A percentile compares a stretch with the other conserved stretches of the same genome.
These are phyloP conservation scores for Penicillium roqueforti DNA, from an alignment of 495 filamentous ascomycete species.

Conservation along the genomic window DNA sequence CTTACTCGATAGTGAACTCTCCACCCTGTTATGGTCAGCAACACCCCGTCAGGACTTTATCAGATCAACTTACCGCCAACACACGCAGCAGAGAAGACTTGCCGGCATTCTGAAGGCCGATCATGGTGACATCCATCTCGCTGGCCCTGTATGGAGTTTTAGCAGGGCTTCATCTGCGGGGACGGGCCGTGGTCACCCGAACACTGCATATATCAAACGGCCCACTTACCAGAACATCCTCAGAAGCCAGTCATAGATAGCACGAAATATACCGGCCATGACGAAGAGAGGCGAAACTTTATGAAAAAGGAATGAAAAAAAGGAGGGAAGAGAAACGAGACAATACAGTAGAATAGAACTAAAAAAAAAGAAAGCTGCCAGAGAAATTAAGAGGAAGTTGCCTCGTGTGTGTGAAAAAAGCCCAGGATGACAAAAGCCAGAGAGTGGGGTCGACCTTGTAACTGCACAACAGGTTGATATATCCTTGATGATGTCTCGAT, in stretches of 20 bases:
- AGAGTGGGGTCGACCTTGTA: slow-evolving; percentile 3
- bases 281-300: slow-evolving; percentile 15
- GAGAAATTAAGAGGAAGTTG: slow-evolving; percentile 5
- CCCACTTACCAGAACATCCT: slow-evolving; percentile 93
- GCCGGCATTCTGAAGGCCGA: slow-evolving; percentile 96
- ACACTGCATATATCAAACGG: slow-evolving; percentile 20
- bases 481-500: not conserved
- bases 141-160: slow-evolving; percentile 65
- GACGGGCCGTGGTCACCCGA: slow-evolving; percentile 33
- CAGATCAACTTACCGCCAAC: slow-evolving; percentile 68
- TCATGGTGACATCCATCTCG: slow-evolving; percentile 99
- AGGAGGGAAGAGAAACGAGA: not conserved
- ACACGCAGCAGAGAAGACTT: slow-evolving; percentile 95
- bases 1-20: slow-evolving; percentile 99
- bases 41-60: not conserved
- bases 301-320: not conserved
- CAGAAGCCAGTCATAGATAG: slow-evolving; percentile 97
- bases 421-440: slow-evolving; percentile 9
- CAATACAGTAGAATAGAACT: not conserved
- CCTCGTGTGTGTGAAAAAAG: slow-evolving; percentile 2
- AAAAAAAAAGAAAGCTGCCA: not conserved
- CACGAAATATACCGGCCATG: slow-evolving; percentile 86
- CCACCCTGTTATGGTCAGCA: slow-evolving; percentile 65
- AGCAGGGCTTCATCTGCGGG: slow-evolving; percentile 30
- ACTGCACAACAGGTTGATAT: not conserved